These are phyloP conservation scores for Heritiera littoralis DNA, from an alignment of 345 rosid genomes.

Conservation along the genomic window DNA sequence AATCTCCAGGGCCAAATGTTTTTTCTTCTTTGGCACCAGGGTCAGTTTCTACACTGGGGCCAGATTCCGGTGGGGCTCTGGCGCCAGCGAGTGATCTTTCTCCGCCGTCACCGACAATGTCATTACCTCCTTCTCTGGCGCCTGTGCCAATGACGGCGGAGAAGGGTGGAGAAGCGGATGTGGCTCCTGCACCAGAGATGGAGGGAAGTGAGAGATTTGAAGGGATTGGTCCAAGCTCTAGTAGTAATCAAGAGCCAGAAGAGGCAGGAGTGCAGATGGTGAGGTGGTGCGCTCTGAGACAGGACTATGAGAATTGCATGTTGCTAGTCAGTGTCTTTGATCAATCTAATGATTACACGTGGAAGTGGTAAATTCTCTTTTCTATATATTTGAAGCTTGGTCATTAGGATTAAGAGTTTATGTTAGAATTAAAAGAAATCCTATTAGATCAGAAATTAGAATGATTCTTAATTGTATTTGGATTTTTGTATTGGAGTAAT, in stretches of 20 bases:
- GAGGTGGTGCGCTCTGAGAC: slow-evolving; percentile 37
- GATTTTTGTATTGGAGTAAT: too few species aligned
- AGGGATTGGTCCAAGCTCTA: slow-evolving; percentile 12
- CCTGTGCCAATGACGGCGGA: neutral
- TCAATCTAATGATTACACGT: slow-evolving; percentile 33
- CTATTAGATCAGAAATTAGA: too few species aligned
- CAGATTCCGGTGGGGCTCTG: neutral
- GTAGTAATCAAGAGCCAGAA: neutral
- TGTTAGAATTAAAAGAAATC: too few species aligned
- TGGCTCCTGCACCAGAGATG: neutral
- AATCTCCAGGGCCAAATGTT: slow-evolving; percentile 25
- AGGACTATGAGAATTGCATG: slow-evolving; percentile 34
- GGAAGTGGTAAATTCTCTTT: slow-evolving; percentile 36
- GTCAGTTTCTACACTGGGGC: neutral
- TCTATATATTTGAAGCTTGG: neutral
- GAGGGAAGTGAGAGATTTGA: neutral
- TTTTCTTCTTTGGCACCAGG: neutral
- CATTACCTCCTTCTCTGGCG: slow-evolving; percentile 2
- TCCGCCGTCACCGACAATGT: slow-evolving; percentile 5
- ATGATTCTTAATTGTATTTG: too few species aligned
- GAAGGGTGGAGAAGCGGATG: neutral
- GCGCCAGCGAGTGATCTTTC: neutral
- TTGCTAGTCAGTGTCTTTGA: slow-evolving; percentile 17
- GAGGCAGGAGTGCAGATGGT: slow-evolving; percentile 14
- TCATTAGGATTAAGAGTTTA: too few species aligned